Evolutionary conservation across 192 early-diverging fungal species (phyloP), one percentile per base, ranked within the genome.

Genomic region (Gigaspora rosea): DNA sequence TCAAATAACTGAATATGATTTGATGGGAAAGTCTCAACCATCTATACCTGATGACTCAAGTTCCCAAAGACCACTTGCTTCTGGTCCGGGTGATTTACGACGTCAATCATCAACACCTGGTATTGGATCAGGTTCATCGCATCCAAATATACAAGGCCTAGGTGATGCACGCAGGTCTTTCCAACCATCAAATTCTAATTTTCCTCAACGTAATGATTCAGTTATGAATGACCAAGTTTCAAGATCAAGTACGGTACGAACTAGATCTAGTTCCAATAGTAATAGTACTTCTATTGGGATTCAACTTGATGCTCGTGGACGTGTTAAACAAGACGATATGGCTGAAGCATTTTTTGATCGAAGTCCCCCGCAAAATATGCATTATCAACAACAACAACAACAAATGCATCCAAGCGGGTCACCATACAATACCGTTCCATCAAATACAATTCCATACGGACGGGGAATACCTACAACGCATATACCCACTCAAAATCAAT

Each of bases 241-340:
- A 18, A 74, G 72, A 74, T 61, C 72, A 27, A 58, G 62, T 63
- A 61, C 72, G 12, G 0, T 50, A n/a, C 15, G n/a, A 11, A 74
- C 72, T 20, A 36, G 51, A 16, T 54, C 62, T 46, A 52, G 48
- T 66, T 22, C 13, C 9, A 50, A 4, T 64, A 41, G 48, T 49
- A 56, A 57, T 76, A 67, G 52, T 51, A n/a, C n/a, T n/a, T 46
- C 65, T 18, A 27, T 76, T 12, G 75, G 75, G 8, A 76, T 76
- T 48, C 35, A 41, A 67, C 36, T 76, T 12, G 75, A 76, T 56
- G 51, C 52, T 18, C 50, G 41, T 36, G 75, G 75, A 20, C 58
- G 64, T 15, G 75, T 76, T 12, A 76, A 49, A 22, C 75, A 76
- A 47, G 75, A 76, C 67, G 56, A 49, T 58, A 46, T 76, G 12